A percentile compares a stretch with the other conserved stretches of the same genome.
phyloP scores from a whole-genome alignment of 768 basidiomycete species.

The Chalciporus pseudorubinellus region DNA sequence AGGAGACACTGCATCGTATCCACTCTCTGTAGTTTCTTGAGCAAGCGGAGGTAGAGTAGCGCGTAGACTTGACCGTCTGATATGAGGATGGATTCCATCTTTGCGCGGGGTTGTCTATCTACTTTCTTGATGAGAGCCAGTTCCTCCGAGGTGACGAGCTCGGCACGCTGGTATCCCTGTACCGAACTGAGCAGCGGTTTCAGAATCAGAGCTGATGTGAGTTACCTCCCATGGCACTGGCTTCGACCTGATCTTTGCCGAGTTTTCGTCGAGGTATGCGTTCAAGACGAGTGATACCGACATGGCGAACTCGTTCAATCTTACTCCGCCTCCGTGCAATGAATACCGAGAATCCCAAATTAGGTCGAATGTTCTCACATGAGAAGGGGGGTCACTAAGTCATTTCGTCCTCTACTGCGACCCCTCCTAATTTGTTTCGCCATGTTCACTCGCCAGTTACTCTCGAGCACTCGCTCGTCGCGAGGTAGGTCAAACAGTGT shows the following conservation, averaged over 20 bases:
- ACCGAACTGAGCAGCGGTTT: constrained; percentile 12
- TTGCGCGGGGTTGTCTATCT: constrained; percentile 73
- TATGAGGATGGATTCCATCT: constrained; percentile 72
- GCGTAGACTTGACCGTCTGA: constrained; percentile 85
- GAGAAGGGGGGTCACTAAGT: not conserved
- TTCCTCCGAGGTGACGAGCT: constrained; percentile 84
- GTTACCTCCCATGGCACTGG: constrained; percentile 94
- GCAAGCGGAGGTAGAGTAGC: constrained; percentile 81
- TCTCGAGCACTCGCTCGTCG: constrained; percentile 29
- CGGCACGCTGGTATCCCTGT: constrained; percentile 94
- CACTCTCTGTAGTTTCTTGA: constrained; percentile 80
- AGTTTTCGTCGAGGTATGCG: constrained; percentile 81
- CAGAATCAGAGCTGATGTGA: constrained; percentile 1
- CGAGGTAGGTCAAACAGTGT: constrained; percentile 22
- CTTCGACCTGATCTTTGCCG: constrained; percentile 85
- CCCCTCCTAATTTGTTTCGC: constrained; percentile 17
- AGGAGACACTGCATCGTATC: constrained; percentile 89
- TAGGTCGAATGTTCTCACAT: constrained; percentile 34
- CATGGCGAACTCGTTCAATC: constrained; percentile 40
- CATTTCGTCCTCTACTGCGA: not conserved
- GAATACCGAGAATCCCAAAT: not conserved
- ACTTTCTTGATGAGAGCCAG: constrained; percentile 86
- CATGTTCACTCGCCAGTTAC: constrained; percentile 13
- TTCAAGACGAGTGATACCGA: constrained; percentile 77
- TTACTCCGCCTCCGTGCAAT: not conserved